A percentile compares a stretch with the other conserved stretches of the same genome.
phyloP scores from a whole-genome alignment of 2,329 filamentous ascomycete genomes.

The Aspergillus calidoustus region DNA sequence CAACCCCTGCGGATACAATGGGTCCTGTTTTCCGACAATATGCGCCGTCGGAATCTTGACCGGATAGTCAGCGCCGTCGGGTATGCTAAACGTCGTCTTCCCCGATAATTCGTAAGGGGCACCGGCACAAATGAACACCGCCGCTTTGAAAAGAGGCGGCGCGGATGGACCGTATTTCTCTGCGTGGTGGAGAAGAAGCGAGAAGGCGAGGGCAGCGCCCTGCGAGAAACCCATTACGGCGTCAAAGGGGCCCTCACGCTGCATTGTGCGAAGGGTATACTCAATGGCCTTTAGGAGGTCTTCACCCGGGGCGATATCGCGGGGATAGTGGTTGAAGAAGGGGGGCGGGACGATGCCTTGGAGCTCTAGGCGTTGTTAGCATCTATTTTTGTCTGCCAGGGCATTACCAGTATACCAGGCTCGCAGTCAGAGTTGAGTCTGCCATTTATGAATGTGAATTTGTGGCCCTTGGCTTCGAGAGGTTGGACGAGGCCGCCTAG shows the following conservation, averaged over 20 bases:
- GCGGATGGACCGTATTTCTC: conserved; percentile 20
- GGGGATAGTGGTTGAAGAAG: conserved; percentile 38
- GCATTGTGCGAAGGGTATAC: conserved; percentile 25
- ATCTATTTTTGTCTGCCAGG: neutral
- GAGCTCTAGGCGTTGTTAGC: conserved; percentile 28
- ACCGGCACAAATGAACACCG: conserved; percentile 38
- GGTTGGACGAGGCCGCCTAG: conserved; percentile 35
- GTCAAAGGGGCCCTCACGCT: conserved; percentile 36
- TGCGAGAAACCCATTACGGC: conserved; percentile 40
- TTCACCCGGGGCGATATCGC: conserved; percentile 28
- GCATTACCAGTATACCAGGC: conserved; percentile 27
- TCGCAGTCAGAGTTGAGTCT: conserved; percentile 29
- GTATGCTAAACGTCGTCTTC: conserved; percentile 18
- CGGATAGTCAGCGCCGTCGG: conserved; percentile 22
- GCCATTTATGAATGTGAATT: conserved; percentile 37
- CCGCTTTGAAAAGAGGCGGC: conserved; percentile 34
- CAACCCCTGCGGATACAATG: conserved; percentile 34
- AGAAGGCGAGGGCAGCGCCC: conserved; percentile 35
- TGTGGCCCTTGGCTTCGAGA: conserved; percentile 33
- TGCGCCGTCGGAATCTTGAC: conserved; percentile 45
- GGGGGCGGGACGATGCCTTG: conserved; percentile 36
- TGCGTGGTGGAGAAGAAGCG: conserved; percentile 30
- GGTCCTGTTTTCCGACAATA: conserved; percentile 44
- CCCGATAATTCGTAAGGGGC: conserved; percentile 33
- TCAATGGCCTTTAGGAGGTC: conserved; percentile 32